These are phyloP conservation scores for Penicillium hordei DNA, from an alignment of 2,329 filamentous ascomycete species.

Conservation along the genomic window DNA sequence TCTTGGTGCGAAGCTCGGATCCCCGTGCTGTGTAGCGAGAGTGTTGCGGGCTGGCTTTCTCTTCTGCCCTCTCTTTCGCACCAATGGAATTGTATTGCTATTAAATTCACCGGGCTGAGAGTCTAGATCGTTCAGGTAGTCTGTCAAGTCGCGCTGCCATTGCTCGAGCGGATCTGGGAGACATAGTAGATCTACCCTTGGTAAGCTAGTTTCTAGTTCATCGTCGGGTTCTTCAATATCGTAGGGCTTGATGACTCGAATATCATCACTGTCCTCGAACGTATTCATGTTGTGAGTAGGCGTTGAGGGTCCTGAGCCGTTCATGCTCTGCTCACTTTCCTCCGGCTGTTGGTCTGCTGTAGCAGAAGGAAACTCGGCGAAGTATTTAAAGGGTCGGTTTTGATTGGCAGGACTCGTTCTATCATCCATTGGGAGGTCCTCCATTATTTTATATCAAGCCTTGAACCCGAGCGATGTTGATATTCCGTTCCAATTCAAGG, in stretches of 20 bases:
- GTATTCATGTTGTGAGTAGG: conserved; percentile 3
- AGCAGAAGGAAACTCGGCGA: not conserved
- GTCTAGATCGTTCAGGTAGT: conserved; percentile 34
- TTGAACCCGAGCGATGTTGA: not conserved
- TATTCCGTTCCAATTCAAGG: not conserved
- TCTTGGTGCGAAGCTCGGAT: conserved; percentile 4
- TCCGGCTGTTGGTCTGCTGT: conserved; percentile 1
- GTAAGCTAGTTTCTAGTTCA: conserved; percentile 14
- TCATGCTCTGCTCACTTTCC: conserved; percentile 14
- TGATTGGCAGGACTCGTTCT: not conserved
- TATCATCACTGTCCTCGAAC: conserved; percentile 17
- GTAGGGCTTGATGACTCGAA: conserved; percentile 41
- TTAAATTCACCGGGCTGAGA: conserved; percentile 31
- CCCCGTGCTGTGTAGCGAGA: conserved; percentile 3
- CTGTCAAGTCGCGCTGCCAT: conserved; percentile 37
- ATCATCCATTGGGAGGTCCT: conserved; percentile 6
- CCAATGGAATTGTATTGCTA: conserved; percentile 1
- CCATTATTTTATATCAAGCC: not conserved
- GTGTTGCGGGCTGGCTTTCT: conserved; percentile 32
- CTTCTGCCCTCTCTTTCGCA: conserved; percentile 34
- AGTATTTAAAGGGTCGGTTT: not conserved
- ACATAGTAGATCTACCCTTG: conserved; percentile 16
- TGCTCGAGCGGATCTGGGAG: conserved; percentile 26
- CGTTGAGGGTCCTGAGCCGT: conserved; percentile 15
- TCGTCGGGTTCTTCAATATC: conserved; percentile 40